Conservation (phyloP, 345 rosid genomes). For the Lenwebbia sp. region DNA sequence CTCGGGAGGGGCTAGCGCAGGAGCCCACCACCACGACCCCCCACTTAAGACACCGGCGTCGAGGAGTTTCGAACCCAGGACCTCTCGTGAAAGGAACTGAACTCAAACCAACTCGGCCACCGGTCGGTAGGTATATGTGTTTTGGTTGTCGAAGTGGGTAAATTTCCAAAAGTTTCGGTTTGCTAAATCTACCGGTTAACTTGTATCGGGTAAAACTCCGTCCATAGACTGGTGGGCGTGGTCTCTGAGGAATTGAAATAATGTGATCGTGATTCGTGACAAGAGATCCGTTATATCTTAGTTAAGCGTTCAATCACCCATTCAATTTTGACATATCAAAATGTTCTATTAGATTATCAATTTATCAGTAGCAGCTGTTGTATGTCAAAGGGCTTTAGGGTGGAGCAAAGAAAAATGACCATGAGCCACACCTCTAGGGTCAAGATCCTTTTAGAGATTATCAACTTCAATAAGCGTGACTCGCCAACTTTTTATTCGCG, state of each 20-base stretch:
- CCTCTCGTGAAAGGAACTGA: too few species aligned
- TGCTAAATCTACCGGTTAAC: background rate
- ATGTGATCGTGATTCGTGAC: background rate
- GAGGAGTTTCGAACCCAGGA: too few species aligned
- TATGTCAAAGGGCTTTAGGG: background rate
- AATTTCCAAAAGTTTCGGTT: too few species aligned
- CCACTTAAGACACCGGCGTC: too few species aligned
- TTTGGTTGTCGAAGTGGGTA: background rate
- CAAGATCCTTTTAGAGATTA: background rate
- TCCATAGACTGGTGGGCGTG: background rate
- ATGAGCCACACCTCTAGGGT: background rate
- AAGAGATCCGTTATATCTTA: background rate
- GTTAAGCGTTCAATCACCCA: background rate
- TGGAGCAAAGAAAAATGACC: background rate
- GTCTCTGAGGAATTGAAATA: background rate
- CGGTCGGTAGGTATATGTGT: too few species aligned
- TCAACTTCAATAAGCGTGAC: background rate
- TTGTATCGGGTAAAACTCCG: background rate
- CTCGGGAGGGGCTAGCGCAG: too few species aligned
- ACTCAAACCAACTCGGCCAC: too few species aligned
- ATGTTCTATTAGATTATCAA: background rate
- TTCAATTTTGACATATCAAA: background rate
- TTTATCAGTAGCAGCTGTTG: too few species aligned
- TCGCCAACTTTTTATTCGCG: rapidly evolving
- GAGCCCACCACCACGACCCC: too few species aligned